Base-by-base conservation (phyloP, 306 rosid genomes). In the Abrus precatorius region DNA sequence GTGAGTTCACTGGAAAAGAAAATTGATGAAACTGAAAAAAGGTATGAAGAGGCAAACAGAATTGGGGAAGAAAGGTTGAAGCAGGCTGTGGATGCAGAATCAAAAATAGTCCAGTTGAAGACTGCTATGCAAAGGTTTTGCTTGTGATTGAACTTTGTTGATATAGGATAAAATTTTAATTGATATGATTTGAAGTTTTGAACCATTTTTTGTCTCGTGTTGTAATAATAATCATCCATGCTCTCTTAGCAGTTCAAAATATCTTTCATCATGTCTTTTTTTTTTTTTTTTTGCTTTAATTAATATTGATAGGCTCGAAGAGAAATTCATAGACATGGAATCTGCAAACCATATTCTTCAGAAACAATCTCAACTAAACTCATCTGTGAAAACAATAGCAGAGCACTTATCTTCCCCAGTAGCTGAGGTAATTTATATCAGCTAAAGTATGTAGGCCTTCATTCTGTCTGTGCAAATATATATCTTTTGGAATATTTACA, bases 31-130 rank as follows among this genome's bases (percentile, higher is more conserved):
- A 89, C 97, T 0, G 94, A 93, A 89, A 93, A 89, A 77, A 91
- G 85, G 75, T 93, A 74, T 66, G 90, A 80, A 85, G 92, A 89
- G 83, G 92, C 97, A 28, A 93, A 50, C 86, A 89, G 77, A 86
- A 79, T 89, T 61, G 87, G 97, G n/a, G 97, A 89, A 85, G 96
- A 93, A 76, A 88, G 96, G 85, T 84, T 93, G 90, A 91, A 91
- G 84, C 94, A 93, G 83, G 97, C 97, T 55, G 81, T 86, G 79
- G 97, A 91, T 45, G 96, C 97, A 34, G 97, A 93, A 75, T 85
- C 97, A 10, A 90, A 91, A 85, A 83, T 93, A 55, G 54, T 89
- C 79, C 87, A 91, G 83, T 74, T 93, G 74, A 93, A 91, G 89
- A 91, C 96, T 33, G 76, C 90, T 30, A 93, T 93, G 92, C 97